phyloP scores from a whole-genome alignment of 2,329 filamentous ascomycete genomes.

The Neonectria magnoliae region DNA sequence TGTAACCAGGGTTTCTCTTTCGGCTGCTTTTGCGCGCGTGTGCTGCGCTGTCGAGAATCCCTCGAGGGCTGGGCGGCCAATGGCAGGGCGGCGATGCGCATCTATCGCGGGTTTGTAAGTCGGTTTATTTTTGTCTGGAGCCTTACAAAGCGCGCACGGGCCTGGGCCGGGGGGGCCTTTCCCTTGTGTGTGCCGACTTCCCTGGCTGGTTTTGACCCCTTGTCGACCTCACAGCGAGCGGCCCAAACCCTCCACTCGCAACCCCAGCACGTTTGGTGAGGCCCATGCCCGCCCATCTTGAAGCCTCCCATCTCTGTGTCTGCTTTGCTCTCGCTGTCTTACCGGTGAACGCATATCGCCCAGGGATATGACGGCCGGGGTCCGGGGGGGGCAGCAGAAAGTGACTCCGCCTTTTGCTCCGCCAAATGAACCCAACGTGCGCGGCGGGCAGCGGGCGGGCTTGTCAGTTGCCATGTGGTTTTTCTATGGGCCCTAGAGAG shows the following conservation, averaged over 20 bases:
- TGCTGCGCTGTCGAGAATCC: constrained; percentile 4
- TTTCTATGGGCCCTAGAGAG: no score
- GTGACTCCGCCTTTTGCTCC: constrained; percentile 23
- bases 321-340: background rate
- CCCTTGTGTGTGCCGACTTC: no score
- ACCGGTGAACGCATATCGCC: background rate
- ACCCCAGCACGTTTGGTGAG: constrained; percentile 11
- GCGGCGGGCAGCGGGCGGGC: constrained; percentile 15
- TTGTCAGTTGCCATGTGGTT: background rate
- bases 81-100: constrained; percentile 16
- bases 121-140: constrained; percentile 17
- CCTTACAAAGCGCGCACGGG: constrained; percentile 26
- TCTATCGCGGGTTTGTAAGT: constrained; percentile 22
- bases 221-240: no score
- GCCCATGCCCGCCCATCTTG: constrained; percentile 1
- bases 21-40: constrained; percentile 9
- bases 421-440: constrained; percentile 8
- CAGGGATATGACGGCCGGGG: background rate
- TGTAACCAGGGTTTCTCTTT: background rate
- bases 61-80: constrained; percentile 7
- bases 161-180: background rate
- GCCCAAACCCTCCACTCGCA: background rate
- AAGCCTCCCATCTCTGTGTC: background rate
- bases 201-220: background rate
- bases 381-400: background rate